Evolutionary conservation across 805 yeast species (phyloP), one percentile per base, ranked within the genome.

Genomic region (Kodamaea fukazawae): DNA sequence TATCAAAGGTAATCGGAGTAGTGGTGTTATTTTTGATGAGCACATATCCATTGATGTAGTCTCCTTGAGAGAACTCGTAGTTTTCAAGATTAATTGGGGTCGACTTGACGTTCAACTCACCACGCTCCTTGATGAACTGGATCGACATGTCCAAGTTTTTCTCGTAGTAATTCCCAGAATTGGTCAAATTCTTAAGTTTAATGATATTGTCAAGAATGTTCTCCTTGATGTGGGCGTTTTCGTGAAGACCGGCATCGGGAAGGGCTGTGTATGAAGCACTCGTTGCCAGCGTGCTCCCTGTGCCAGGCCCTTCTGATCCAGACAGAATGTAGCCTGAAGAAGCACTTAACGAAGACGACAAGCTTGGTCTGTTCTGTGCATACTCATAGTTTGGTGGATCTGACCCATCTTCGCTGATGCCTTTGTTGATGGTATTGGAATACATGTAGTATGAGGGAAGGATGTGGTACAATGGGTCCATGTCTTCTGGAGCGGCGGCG

Each of bases 41-140:
- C 6, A 74, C 60, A 48, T 72, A 77, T 0, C 91, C 91, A 50
- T 76, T 72, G 9, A 83, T 65, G 14, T 68, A 67, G 52, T 83
- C 89, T 11, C 87, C 87, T 8, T 82, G 80, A 13, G 76, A 76
- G 52, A 75, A 83, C 54, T 80, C 86, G 45, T 6, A 26, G 6
- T 18, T 29, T 8, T 17, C 13, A 9, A 65, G 55, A 39, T 65
- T 70, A 9, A 41, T 32, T 1, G 29, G 2, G n/a, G 38, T 26
- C 2, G 50, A 12, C n/a, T 12, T 13, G 6, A 29, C 23, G 29
- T 29, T 29, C 7, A 16, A n/a, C 14, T 18, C 33, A 17, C 33
- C 38, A 8, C 16, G n/a, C 13, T 34, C 27, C 14, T 61, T 58
- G 3, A 71, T 68, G 46, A 65, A 67, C 23, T 48, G 49, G 15